Conservation (phyloP, 352 stramenopile genomes). For the Phytophthora citricola region DNA sequence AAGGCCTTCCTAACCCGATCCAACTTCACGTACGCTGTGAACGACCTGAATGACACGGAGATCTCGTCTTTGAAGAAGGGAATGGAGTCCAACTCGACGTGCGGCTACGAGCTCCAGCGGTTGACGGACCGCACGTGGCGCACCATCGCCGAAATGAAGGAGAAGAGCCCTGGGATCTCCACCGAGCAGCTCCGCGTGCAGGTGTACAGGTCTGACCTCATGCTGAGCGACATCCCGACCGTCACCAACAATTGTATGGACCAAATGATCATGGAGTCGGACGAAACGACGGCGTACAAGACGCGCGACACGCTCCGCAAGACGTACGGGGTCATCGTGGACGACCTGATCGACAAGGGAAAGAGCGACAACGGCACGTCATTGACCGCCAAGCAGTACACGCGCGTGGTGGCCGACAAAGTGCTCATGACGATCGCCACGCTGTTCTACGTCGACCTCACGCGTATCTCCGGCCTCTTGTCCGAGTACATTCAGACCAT, state of each 20-base stretch:
- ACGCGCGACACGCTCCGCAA: conserved; percentile 37
- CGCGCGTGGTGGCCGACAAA: conserved; percentile 34
- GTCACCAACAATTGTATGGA: conserved; percentile 49
- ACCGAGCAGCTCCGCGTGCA: conserved; percentile 23
- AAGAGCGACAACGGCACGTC: conserved; percentile 45
- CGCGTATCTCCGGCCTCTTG: conserved; percentile 34
- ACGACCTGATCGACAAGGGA: conserved; percentile 36
- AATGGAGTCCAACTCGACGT: conserved; percentile 40
- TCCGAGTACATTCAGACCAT: conserved; percentile 45
- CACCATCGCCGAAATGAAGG: conserved; percentile 37
- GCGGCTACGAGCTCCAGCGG: conserved; percentile 46
- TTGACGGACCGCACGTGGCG: conserved; percentile 40
- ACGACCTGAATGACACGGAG: conserved; percentile 42
- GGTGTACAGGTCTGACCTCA: conserved; percentile 40
- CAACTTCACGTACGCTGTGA: conserved; percentile 42
- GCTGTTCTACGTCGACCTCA: conserved; percentile 41
- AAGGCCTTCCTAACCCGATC: conserved; percentile 30
- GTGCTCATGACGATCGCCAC: conserved; percentile 36
- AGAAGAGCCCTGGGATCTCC: conserved; percentile 21
- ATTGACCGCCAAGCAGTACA: conserved; percentile 38
- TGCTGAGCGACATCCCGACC: conserved; percentile 37
- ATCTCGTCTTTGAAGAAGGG: conserved; percentile 44
- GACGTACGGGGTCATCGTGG: conserved; percentile 41
- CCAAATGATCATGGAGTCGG: conserved; percentile 40
- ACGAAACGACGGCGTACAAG: conserved; percentile 36